These are phyloP conservation scores for Phytopythium oedochilum DNA, from an alignment of 352 stramenopile genomes.

Conservation along the genomic window DNA sequence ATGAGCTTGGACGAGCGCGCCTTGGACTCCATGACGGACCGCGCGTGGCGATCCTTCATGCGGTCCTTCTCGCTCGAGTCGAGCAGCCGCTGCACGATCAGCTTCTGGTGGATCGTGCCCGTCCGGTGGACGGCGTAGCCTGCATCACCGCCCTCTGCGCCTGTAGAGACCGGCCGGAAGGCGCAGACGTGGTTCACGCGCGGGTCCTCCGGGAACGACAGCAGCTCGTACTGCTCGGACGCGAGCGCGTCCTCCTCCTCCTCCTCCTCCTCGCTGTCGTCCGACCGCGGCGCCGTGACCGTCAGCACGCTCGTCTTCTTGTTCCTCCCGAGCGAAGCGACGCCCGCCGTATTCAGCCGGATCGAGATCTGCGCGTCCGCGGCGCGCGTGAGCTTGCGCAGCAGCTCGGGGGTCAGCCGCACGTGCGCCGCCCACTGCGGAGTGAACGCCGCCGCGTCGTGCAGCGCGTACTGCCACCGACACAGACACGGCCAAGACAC, in stretches of 20 bases:
- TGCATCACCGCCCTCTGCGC: background rate
- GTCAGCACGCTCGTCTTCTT: conserved; percentile 54
- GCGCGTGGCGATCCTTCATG: conserved; percentile 77
- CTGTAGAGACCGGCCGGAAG: conserved; percentile 15
- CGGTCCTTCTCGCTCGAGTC: conserved; percentile 72
- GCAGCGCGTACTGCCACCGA: conserved; percentile 55
- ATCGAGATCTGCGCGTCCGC: conserved; percentile 21
- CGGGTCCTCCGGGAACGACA: conserved; percentile 68
- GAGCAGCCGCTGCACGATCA: conserved; percentile 76
- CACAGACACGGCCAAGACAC: background rate
- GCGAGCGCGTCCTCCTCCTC: conserved; percentile 5
- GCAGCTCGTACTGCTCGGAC: conserved; percentile 61
- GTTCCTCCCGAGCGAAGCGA: conserved; percentile 12
- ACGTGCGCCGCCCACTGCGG: conserved; percentile 62
- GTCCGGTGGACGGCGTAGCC: conserved; percentile 59
- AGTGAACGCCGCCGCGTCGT: conserved; percentile 35
- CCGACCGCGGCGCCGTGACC: conserved; percentile 14
- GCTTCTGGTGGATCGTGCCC: conserved; percentile 69
- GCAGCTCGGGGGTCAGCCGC: conserved; percentile 69
- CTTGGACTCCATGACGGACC: conserved; percentile 69
- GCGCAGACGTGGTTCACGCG: conserved; percentile 63
- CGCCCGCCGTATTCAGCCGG: conserved; percentile 13
- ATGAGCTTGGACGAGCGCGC: conserved; percentile 66
- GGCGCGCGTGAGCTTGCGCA: conserved; percentile 50
- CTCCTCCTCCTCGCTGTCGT: conserved; percentile 7